Evolutionary conservation across 441 rosid genomes (phyloP), one percentile per base, ranked within the genome.

Genomic region (Populus tomentosa): DNA sequence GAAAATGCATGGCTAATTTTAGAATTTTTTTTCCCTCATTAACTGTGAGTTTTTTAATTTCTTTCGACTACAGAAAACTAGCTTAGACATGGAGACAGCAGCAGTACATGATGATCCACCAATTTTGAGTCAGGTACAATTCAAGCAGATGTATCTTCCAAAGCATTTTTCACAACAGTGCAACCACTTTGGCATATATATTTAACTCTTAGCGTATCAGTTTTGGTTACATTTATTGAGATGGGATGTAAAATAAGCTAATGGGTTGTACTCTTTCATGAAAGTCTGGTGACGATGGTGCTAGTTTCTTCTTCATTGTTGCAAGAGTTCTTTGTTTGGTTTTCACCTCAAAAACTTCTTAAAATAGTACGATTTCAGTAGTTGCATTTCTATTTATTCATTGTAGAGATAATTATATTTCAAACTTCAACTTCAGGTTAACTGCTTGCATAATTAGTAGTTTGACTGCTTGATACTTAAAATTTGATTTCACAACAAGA

Each of bases 71-170:
- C 82, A 90, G 91, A 82, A 82, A 67, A 78, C 32, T 36, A 75
- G 81, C 71, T 42, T 80, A 71, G 77, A 77, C 69, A 67, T 61
- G 50, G 74, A 42, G 69, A 30, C 32, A 30, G 59, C 79, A 46
- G 91, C 83, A 83, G 83, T 73, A 71, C 75, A 67, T 64, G 84
- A 72, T 76, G 85, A 86, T 82, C 77, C 74, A 76, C 72, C 83
- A 74, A 71, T 82, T 69, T 79, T 84, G 46, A 73, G 74, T 50
- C 84, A 92, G 92, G 98, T 88, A 66, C 61, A 78, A 26, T 32
- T 72, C 64, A 20, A 8, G 21, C 26, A 5, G 16, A 18, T 74
- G 23, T 32, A 28, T 7, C 62, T 64, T 64, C 75, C 72, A 24
- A 13, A 38, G 16, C 26, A 10, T 75, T 69, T 46, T 61, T 70